Base-by-base conservation (phyloP, 1,284 basidiomycete genomes). In the Amylostereum chailletii region DNA sequence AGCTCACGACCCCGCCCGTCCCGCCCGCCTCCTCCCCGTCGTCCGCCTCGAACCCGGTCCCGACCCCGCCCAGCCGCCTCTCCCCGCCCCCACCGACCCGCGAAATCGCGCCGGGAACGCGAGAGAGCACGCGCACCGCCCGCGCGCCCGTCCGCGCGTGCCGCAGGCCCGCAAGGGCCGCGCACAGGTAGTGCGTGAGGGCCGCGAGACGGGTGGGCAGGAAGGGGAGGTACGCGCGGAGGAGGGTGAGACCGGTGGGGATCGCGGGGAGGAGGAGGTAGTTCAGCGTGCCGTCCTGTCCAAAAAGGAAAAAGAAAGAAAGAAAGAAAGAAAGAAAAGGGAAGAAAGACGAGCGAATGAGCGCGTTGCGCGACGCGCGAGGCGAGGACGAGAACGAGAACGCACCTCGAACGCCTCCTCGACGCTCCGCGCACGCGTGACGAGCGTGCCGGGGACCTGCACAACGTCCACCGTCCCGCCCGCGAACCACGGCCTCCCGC, bases 221-320 rank as follows among this genome's bases (percentile, higher is more conserved):
- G 62, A 87, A 82, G 3, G 85, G 83, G 40, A 87, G 71, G 63
- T 88, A 89, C 43, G 80, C 80, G 4, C 85, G 79, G 39, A 90
- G 75, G 60, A 88, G 82, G 46, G 77, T 76, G 32, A 90, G 71
- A 27, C 87, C 87, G 51, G 84, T 78, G 31, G 84, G 86, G 52
- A 91, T 74, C 5, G 86, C 83, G 29, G 83, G 79, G 37, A 91
- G 67, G 42, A 75, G 81, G 39, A 88, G 68, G 58, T 86, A 91
- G 62, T 90, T 90, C 58, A 90, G 78, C 19, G 89, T 91, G 26
- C 89, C 88, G 55, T 90, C 87, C 84, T 91, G 58, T n/a, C 19
- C 19, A 43, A 26, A 19, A 46, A 7, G 37, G 36, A 37, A 34
- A 11, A 0, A 42, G 29, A 42, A 33, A 27, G 19, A 38, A 42